Percentiles rank a stretch among this genome's conserved stretches.
phyloP scores from a whole-genome alignment of 2,329 filamentous ascomycete genomes.

The Chrysoporthe cubensis region DNA sequence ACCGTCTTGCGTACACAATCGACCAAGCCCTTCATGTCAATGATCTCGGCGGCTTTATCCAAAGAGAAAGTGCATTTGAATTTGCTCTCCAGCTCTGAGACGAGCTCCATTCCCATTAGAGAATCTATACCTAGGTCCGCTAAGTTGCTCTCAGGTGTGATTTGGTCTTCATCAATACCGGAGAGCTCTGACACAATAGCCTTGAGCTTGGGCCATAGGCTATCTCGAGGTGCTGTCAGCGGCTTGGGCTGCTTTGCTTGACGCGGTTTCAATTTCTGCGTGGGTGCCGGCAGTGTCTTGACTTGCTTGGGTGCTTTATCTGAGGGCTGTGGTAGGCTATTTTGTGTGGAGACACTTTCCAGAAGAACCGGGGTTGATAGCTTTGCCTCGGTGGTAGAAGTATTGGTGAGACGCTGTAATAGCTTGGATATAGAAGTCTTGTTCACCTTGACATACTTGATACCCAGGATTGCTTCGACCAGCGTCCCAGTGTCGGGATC shows the following conservation, averaged over 20 bases:
- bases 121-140: slow-evolving; percentile 54
- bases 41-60: too few species aligned
- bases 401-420: slow-evolving; percentile 31
- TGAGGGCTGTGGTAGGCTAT: not conserved
- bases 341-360: too few species aligned
- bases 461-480: slow-evolving; percentile 39
- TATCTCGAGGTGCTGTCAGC: not conserved
- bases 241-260: not conserved
- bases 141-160: slow-evolving; percentile 32
- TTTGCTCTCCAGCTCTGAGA: slow-evolving; percentile 42
- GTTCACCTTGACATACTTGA: slow-evolving; percentile 37
- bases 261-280: not conserved
- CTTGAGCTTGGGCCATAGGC: not conserved
- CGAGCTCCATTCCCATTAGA: slow-evolving; percentile 53
- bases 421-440: slow-evolving; percentile 38
- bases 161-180: not conserved
- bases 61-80: slow-evolving; percentile 38
- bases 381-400: not conserved
- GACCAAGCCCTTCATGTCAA: too few species aligned
- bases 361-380: not conserved
- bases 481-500: slow-evolving; percentile 36
- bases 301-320: too few species aligned
- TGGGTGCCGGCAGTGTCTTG: not conserved
- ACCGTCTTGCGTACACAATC: too few species aligned
- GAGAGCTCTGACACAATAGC: not conserved